These are phyloP conservation scores for Papiliotrema nemorosa DNA, from an alignment of 1,284 basidiomycete species.

Conservation along the genomic window DNA sequence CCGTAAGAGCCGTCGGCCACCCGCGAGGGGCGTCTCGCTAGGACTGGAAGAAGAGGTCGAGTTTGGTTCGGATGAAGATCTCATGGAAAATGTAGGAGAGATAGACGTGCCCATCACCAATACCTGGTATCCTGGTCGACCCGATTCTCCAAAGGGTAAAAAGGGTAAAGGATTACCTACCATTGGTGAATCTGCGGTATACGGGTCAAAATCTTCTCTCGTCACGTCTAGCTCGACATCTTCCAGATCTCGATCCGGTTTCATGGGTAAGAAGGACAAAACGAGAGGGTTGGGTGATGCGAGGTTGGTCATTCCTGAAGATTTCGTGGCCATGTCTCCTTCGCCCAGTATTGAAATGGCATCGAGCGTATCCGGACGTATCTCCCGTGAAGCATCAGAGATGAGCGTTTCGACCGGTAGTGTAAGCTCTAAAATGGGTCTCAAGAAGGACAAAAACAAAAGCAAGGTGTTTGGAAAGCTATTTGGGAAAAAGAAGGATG, in stretches of 20 bases:
- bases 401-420: too few species aligned
- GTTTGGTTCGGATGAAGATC: constrained; percentile 40
- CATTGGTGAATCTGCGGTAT: not conserved
- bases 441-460: constrained; percentile 5
- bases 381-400: too few species aligned
- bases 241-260: not conserved
- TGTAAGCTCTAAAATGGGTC: too few species aligned
- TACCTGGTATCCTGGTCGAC: not conserved
- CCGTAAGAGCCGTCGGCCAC: too few species aligned
- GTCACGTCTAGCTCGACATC: too few species aligned
- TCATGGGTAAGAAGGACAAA: not conserved
- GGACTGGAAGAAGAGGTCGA: constrained; percentile 44
- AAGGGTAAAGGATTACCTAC: not conserved
- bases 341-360: too few species aligned
- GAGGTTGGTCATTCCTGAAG: not conserved
- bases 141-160: constrained; percentile 1
- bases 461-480: constrained; percentile 4
- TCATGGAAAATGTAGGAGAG: constrained; percentile 35
- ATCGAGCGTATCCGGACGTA: too few species aligned
- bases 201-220: too few species aligned
- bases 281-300: not conserved
- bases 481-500: constrained; percentile 7
- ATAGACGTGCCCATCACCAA: constrained; percentile 6
- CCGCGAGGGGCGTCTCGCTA: constrained; percentile 10
- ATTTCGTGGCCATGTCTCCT: too few species aligned